Evolutionary conservation across 768 basidiomycete genomes (phyloP).

Genomic region (Obba rivulosa): DNA sequence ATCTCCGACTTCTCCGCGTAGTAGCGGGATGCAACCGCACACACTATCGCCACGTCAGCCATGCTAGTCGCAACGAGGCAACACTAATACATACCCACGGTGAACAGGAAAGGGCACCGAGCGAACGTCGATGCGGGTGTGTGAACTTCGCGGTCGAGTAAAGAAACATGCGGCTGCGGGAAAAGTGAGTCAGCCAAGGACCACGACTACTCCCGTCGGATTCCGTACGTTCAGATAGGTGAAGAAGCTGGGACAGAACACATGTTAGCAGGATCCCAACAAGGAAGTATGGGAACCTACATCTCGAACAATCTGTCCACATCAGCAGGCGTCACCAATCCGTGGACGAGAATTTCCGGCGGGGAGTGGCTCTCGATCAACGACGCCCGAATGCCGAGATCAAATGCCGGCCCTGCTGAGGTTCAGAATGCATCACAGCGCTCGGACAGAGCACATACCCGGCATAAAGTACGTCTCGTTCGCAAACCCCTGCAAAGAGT

Average conservation of each 20-base stretch:
- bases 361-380: constrained; percentile 76
- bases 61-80: not conserved
- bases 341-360: constrained; percentile 78
- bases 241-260: constrained; percentile 59
- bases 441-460: constrained; percentile 34
- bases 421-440: not conserved
- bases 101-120: constrained; percentile 86
- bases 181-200: not conserved
- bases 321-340: constrained; percentile 70
- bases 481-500: constrained; percentile 58
- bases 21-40: constrained; percentile 81
- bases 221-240: constrained; percentile 58
- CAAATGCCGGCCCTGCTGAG: constrained; percentile 57
- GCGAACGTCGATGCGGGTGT: constrained; percentile 75
- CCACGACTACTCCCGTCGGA: too few relatives aligned
- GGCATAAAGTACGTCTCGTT: constrained; percentile 79
- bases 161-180: constrained; percentile 70
- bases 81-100: constrained; percentile 56
- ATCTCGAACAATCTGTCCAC: constrained; percentile 83
- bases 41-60: constrained; percentile 41
- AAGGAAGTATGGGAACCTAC: constrained; percentile 36
- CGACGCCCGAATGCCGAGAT: constrained; percentile 62
- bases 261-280: not conserved
- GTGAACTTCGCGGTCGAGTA: constrained; percentile 79
- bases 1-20: constrained; percentile 81